Evolutionary conservation across 345 rosid species (phyloP).

Genomic region (Hirschfeldia incana): DNA sequence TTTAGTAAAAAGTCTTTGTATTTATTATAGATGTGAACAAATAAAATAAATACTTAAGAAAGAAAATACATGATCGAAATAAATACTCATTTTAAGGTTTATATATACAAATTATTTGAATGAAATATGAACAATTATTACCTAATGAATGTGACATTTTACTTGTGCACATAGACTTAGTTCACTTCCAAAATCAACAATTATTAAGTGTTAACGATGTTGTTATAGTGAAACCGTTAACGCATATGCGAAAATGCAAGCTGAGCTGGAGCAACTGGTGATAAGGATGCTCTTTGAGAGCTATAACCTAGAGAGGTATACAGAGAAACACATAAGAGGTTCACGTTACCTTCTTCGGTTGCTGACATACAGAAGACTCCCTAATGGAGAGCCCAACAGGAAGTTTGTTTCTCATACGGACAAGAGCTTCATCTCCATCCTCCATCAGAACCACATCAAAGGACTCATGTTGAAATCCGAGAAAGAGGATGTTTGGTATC

Average conservation of each 20-base stretch:
- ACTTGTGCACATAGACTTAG: too few species aligned
- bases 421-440: slow-evolving; percentile 61
- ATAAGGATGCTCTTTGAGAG: slow-evolving; percentile 59
- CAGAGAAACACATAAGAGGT: slow-evolving; percentile 41
- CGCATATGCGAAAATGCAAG: slow-evolving; percentile 41
- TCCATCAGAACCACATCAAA: slow-evolving; percentile 59
- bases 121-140: too few species aligned
- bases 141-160: too few species aligned
- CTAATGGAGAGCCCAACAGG: slow-evolving; percentile 47
- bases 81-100: too few species aligned
- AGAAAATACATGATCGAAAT: too few species aligned
- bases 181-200: too few species aligned
- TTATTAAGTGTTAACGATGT: background rate
- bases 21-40: background rate
- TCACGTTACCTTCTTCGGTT: slow-evolving; percentile 59
- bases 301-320: slow-evolving; percentile 46
- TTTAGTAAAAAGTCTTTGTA: background rate
- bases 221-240: slow-evolving; percentile 45
- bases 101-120: too few species aligned
- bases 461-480: slow-evolving; percentile 53
- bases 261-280: slow-evolving; percentile 49
- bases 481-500: slow-evolving; percentile 51
- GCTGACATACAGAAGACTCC: slow-evolving; percentile 46
- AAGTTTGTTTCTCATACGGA: slow-evolving; percentile 61
- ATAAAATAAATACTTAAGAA: too few species aligned